Conservation (phyloP, 495 filamentous ascomycete genomes). For the Beverwykella pulmonaria region DNA sequence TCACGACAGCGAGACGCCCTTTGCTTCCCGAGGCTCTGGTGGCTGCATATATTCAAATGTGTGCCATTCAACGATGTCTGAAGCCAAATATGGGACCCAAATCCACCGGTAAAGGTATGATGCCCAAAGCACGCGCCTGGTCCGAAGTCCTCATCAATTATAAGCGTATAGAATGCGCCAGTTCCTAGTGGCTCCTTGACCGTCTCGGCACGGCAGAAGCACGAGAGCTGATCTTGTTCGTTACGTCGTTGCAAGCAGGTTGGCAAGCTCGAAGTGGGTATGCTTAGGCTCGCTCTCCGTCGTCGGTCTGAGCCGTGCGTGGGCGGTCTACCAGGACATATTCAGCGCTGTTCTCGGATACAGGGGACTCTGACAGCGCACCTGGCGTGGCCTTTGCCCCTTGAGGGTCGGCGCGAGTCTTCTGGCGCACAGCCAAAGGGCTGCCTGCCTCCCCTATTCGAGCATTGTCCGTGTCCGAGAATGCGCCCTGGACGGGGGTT, state of each 20-base stretch:
- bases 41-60: background rate
- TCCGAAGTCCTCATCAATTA: conserved; percentile 10
- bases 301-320: conserved; percentile 23
- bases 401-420: background rate
- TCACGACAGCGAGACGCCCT: background rate
- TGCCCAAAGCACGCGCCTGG: background rate
- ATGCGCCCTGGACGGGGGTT: conserved; percentile 22
- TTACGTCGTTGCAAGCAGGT: conserved; percentile 21
- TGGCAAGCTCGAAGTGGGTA: background rate
- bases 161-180: background rate
- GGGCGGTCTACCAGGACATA: conserved; percentile 38
- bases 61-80: background rate
- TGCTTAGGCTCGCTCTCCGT: conserved; percentile 9
- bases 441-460: conserved; percentile 15
- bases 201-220: conserved; percentile 2
- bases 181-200: background rate
- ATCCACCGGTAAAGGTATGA: background rate
- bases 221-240: conserved; percentile 2
- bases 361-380: conserved; percentile 33
- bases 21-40: background rate
- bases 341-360: conserved; percentile 32
- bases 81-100: background rate
- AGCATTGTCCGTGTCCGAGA: conserved; percentile 28
- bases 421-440: conserved; percentile 18
- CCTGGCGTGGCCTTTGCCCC: conserved; percentile 28